Conservation (phyloP, 331 rosid genomes). For the Pyracantha coccinea region DNA sequence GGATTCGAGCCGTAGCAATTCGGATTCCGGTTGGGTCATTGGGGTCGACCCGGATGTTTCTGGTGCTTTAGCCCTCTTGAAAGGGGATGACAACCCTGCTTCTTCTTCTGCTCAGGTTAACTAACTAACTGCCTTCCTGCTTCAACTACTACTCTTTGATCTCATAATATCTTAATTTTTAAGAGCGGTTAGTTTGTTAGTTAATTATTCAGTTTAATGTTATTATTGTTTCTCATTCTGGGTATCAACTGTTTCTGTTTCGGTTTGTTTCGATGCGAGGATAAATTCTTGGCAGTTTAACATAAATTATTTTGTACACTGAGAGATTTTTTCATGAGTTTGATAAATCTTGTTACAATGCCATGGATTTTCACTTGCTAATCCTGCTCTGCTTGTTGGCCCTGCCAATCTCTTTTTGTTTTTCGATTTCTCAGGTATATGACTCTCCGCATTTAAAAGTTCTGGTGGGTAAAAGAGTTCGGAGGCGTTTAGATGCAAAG, state of each 20-base stretch:
- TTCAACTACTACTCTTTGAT: not conserved
- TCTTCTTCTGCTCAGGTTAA: slow-evolving; percentile 56
- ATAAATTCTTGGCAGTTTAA: no score
- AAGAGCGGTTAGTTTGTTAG: no score
- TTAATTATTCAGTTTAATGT: not conserved
- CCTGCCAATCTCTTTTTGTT: not conserved
- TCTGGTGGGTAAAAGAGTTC: slow-evolving; percentile 51
- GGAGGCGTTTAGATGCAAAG: slow-evolving; percentile 78
- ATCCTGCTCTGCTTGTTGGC: not conserved
- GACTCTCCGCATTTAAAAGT: slow-evolving; percentile 72
- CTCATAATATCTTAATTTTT: not conserved
- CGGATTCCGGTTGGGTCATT: slow-evolving; percentile 45
- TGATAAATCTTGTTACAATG: not conserved
- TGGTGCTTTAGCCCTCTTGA: slow-evolving; percentile 75
- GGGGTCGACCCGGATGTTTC: slow-evolving; percentile 79
- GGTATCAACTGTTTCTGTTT: not conserved
- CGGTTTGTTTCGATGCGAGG: not conserved
- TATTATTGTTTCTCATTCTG: not conserved
- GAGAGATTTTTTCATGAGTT: not conserved
- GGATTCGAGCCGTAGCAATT: not conserved
- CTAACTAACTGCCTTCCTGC: no score
- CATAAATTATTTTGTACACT: not conserved
- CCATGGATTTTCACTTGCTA: not conserved
- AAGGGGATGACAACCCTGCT: slow-evolving; percentile 27
- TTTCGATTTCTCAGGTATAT: slow-evolving; percentile 46